Conservation (phyloP, 139 green algal genomes). For the Monoraphidium neglectum region DNA sequence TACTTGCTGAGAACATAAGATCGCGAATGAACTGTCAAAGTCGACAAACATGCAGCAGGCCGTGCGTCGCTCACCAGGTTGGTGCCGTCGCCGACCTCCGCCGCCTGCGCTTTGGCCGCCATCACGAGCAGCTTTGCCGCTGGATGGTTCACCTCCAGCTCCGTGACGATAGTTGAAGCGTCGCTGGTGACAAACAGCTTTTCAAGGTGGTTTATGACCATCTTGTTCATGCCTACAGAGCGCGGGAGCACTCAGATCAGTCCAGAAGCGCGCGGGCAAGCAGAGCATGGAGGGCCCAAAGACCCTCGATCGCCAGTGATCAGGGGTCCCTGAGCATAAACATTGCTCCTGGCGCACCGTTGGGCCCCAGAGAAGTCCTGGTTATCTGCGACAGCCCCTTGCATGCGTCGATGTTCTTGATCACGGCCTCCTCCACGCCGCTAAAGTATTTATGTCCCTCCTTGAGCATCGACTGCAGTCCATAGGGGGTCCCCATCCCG, state of each 20-base stretch:
- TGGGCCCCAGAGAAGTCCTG: conserved; percentile 92
- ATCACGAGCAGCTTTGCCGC: conserved; percentile 95
- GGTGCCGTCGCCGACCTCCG: conserved; percentile 96
- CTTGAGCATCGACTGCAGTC: conserved; percentile 94
- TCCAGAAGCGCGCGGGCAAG: too few relatives aligned
- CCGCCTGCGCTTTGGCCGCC: conserved; percentile 92
- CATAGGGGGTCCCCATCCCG: conserved; percentile 78
- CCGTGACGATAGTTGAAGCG: conserved; percentile 91
- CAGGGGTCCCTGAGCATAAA: too few relatives aligned
- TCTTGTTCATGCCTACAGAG: conserved; percentile 98
- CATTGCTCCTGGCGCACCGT: too few relatives aligned
- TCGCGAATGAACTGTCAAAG: too few relatives aligned
- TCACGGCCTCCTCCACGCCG: conserved; percentile 95
- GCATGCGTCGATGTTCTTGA: conserved; percentile 98
- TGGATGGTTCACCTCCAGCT: conserved; percentile 98
- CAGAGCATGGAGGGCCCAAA: too few relatives aligned
- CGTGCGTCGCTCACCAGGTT: conserved; percentile 86
- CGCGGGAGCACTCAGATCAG: too few relatives aligned
- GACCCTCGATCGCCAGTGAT: too few relatives aligned
- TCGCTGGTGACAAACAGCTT: conserved; percentile 99
- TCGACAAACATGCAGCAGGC: background rate
- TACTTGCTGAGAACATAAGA: too few relatives aligned
- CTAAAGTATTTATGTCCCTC: conserved; percentile 96
- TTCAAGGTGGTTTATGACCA: conserved; percentile 99
- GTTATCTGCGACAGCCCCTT: conserved; percentile 94